phyloP scores from a whole-genome alignment of 192 early-diverging fungal genomes.

The Backusella psychrophila region DNA sequence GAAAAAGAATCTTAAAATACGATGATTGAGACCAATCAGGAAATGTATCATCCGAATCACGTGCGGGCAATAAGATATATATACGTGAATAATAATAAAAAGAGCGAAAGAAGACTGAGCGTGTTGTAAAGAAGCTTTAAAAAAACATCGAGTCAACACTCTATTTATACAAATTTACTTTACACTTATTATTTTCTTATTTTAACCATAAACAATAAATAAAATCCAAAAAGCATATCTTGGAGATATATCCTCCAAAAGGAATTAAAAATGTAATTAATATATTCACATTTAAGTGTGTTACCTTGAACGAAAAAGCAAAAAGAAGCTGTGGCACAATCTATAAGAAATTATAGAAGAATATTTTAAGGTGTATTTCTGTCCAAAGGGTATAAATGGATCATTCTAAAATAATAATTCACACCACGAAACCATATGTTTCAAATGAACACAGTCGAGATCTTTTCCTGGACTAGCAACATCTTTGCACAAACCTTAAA shows the following conservation, averaged over 20 bases:
- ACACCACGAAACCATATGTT: neutral
- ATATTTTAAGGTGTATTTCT: neutral
- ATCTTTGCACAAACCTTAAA: neutral
- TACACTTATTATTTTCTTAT: neutral
- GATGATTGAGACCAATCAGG: neutral
- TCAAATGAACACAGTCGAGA: neutral
- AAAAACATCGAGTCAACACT: neutral
- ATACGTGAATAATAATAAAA: neutral
- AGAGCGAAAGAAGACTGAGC: neutral
- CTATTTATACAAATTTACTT: neutral
- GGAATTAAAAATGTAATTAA: neutral
- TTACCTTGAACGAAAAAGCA: neutral
- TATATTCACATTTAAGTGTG: neutral
- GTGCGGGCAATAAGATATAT: neutral
- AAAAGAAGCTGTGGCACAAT: neutral
- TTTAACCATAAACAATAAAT: neutral
- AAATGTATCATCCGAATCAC: neutral
- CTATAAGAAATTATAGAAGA: neutral
- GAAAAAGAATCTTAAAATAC: constrained; percentile 3
- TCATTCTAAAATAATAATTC: constrained; percentile 6
- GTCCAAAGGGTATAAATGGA: constrained; percentile 3
- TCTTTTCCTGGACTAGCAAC: neutral
- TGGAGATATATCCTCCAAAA: neutral
- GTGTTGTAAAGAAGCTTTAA: neutral
- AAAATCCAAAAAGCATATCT: neutral